A percentile compares a stretch with the other conserved stretches of the same genome.
Conservation (phyloP, 2,329 filamentous ascomycete species). For the Pseudogymnoascus sp. region DNA sequence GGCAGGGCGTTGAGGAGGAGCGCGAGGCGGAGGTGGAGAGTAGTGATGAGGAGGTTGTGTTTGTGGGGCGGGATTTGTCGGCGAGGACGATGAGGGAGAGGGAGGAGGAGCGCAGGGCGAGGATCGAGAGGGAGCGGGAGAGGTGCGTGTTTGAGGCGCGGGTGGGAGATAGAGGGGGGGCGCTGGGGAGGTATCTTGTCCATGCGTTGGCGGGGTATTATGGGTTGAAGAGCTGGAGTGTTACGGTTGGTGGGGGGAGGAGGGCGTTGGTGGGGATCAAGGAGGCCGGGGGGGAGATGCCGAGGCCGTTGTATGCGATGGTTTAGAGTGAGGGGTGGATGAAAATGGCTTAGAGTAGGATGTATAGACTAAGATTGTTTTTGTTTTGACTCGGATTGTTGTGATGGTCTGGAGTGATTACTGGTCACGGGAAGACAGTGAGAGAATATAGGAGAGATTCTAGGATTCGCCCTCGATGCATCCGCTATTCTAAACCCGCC, state of each 20-base stretch:
- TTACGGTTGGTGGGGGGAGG: slow-evolving; percentile 57
- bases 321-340: neutral
- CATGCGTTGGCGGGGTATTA: slow-evolving; percentile 92
- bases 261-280: slow-evolving; percentile 75
- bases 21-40: slow-evolving; percentile 37
- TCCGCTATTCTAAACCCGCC: neutral
- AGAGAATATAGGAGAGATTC: neutral
- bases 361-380: neutral
- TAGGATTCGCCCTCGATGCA: neutral
- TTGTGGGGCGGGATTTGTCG: slow-evolving; percentile 56
- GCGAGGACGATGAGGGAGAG: slow-evolving; percentile 46
- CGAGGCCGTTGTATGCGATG: slow-evolving; percentile 19
- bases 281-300: slow-evolving; percentile 28
- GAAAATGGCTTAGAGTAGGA: neutral
- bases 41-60: slow-evolving; percentile 84
- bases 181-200: slow-evolving; percentile 72
- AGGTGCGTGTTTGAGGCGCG: slow-evolving; percentile 76
- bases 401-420: neutral
- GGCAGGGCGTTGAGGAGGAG: slow-evolving; percentile 36
- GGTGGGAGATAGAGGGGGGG: slow-evolving; percentile 59
- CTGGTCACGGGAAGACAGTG: neutral
- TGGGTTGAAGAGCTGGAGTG: slow-evolving; percentile 34
- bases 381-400: neutral
- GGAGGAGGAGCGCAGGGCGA: slow-evolving; percentile 42
- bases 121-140: slow-evolving; percentile 48